Conservation (phyloP, 306 rosid species). For the Dalbergia cochinchinensis region DNA sequence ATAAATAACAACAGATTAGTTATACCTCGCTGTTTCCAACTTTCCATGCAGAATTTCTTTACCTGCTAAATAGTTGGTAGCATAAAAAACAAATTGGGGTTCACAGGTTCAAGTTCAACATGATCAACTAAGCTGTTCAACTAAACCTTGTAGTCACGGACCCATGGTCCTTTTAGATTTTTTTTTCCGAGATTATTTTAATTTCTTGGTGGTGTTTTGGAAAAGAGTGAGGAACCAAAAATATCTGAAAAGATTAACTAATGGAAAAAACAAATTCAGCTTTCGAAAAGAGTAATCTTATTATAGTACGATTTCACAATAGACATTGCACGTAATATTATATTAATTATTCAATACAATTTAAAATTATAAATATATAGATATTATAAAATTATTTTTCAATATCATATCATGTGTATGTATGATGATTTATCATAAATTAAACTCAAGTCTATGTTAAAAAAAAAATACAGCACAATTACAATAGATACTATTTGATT, state of each 20-base stretch:
- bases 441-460: too few relatives aligned
- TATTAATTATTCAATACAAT: too few relatives aligned
- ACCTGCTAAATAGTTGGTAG: neutral
- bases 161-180: neutral
- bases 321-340: too few relatives aligned
- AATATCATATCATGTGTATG: too few relatives aligned
- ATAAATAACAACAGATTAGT: neutral
- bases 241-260: neutral
- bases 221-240: neutral
- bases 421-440: too few relatives aligned
- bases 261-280: neutral
- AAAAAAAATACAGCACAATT: too few relatives aligned
- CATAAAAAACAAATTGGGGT: neutral
- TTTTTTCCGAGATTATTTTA: too few relatives aligned
- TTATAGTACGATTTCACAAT: too few relatives aligned
- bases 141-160: neutral
- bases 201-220: neutral
- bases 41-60: neutral
- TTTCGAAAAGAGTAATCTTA: too few relatives aligned
- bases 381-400: too few relatives aligned
- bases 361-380: too few relatives aligned
- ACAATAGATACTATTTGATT: too few relatives aligned
- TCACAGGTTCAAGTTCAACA: neutral
- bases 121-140: neutral
- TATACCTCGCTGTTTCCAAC: neutral